Base-by-base conservation (phyloP, 2,329 filamentous ascomycete species). In the Elsinoe ampelina region DNA sequence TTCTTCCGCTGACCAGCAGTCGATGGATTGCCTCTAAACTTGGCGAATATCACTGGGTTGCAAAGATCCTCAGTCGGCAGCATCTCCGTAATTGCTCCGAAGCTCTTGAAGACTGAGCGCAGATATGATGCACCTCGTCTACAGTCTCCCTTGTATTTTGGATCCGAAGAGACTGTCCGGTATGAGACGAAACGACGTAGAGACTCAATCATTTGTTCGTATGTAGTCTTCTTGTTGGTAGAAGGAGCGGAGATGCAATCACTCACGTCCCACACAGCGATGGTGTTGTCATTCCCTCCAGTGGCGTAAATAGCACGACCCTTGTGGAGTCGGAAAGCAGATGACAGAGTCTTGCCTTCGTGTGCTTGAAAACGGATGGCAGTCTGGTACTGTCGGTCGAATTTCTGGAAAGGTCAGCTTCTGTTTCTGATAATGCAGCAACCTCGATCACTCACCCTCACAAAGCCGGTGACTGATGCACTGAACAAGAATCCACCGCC, bases 11-110 rank as follows among this genome's bases (percentile, higher is more conserved):
- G 76, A 22, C 80, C 78, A 0, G 81, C 74, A 1, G 83, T 80
- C 10, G 82, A 78, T 59, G 79, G 82, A 70, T 84, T 93, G 3
- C 86, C 90, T 43, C 82, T 81, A 68, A 98, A 98, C 59, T 85
- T 87, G 39, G 93, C 93, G 63, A 87, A 86, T 0, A 98, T 90
- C n/a, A 98, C 85, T 0, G 93, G 93, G 66, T 97, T 97, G 64
- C 88, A 85, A 64, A 30, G 80, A 63, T 87, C 83, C 34, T 85
- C 82, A 0, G 89, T 89, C 59, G 87, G 88, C n/a, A 98, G 78
- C 78, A 97, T 87, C 65, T 95, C 88, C 0, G 93, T 91, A 58
- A 87, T 81, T 0, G 89, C 93, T 11, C 93, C 93, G 58, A 97
- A 84, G 55, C 90, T 87, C 72, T 92, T 95, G 75, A 96, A 96